phyloP scores from a whole-genome alignment of 2,329 filamentous ascomycete genomes.

The Colletotrichum incanum region DNA sequence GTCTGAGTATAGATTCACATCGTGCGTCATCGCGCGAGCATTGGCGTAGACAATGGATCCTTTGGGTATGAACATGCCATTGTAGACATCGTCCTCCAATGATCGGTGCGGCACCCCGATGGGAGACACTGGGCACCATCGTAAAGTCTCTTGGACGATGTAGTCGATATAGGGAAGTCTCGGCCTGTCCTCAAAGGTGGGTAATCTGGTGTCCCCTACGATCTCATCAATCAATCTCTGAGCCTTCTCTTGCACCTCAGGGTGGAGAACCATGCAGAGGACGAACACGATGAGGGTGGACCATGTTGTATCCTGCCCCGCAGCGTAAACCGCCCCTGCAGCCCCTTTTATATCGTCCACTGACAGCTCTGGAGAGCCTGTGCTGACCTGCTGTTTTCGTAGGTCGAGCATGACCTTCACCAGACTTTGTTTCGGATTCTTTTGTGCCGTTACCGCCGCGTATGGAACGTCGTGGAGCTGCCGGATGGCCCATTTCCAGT shows the following conservation, averaged over 20 bases:
- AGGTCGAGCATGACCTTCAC: conserved; percentile 49
- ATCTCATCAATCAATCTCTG: conserved; percentile 62
- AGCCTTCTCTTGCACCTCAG: conserved; percentile 62
- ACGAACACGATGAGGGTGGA: conserved; percentile 51
- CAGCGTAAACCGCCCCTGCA: conserved; percentile 63
- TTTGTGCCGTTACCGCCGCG: conserved; percentile 42
- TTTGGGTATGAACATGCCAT: conserved; percentile 69
- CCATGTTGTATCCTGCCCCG: conserved; percentile 64
- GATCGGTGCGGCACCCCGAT: conserved; percentile 68
- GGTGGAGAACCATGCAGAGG: conserved; percentile 48
- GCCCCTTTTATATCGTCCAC: conserved; percentile 64
- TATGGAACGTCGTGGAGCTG: conserved; percentile 62
- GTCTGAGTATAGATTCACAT: conserved; percentile 57
- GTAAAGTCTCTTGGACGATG: conserved; percentile 62
- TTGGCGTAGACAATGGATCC: conserved; percentile 63
- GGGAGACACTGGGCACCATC: conserved; percentile 63
- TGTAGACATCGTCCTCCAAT: conserved; percentile 67
- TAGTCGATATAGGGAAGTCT: conserved; percentile 63
- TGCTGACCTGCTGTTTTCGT: conserved; percentile 46
- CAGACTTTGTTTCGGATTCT: conserved; percentile 31
- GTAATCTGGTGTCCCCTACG: conserved; percentile 61
- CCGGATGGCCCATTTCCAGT: conserved; percentile 53
- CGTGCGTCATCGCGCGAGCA: conserved; percentile 59
- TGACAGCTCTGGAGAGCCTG: conserved; percentile 54
- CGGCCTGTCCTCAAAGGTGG: conserved; percentile 61